These are phyloP conservation scores for Phytophthora ohioensis DNA, from an alignment of 352 stramenopile genomes.

Conservation along the genomic window DNA sequence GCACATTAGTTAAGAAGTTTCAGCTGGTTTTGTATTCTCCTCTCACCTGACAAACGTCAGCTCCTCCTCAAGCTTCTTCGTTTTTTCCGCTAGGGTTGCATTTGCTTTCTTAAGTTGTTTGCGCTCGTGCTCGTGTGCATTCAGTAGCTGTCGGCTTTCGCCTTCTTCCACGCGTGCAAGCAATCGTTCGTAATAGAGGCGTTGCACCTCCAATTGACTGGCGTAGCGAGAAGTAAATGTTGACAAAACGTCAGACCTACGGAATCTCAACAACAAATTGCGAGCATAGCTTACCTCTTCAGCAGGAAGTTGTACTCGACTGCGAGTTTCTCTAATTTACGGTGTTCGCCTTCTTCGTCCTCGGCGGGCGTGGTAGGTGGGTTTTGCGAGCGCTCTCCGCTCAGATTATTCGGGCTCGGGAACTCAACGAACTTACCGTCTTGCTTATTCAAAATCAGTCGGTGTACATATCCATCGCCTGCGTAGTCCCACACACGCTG, in stretches of 20 bases:
- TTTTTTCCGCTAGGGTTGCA: slow-evolving; percentile 64
- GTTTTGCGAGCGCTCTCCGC: slow-evolving; percentile 75
- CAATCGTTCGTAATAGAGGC: slow-evolving; percentile 92
- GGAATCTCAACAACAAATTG: background rate
- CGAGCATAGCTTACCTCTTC: slow-evolving; percentile 73
- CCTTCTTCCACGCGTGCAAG: slow-evolving; percentile 71
- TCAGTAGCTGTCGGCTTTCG: slow-evolving; percentile 61
- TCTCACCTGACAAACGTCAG: slow-evolving; percentile 79
- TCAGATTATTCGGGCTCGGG: slow-evolving; percentile 81
- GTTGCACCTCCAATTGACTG: slow-evolving; percentile 96
- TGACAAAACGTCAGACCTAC: slow-evolving; percentile 1
- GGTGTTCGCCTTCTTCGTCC: slow-evolving; percentile 93
- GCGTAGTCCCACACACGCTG: slow-evolving; percentile 97
- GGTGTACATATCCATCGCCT: slow-evolving; percentile 90
- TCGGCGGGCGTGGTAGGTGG: slow-evolving; percentile 73
- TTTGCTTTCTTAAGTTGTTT: slow-evolving; percentile 86
- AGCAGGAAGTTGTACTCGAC: slow-evolving; percentile 97
- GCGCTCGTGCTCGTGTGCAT: slow-evolving; percentile 77
- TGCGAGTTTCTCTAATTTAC: slow-evolving; percentile 96
- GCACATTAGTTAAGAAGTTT: background rate
- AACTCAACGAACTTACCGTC: slow-evolving; percentile 97
- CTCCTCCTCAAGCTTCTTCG: slow-evolving; percentile 85
- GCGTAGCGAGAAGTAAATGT: slow-evolving; percentile 5
- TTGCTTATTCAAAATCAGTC: slow-evolving; percentile 91
- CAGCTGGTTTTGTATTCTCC: background rate